Conservation (phyloP, 306 rosid species). For the Dalbergia cultrata region DNA sequence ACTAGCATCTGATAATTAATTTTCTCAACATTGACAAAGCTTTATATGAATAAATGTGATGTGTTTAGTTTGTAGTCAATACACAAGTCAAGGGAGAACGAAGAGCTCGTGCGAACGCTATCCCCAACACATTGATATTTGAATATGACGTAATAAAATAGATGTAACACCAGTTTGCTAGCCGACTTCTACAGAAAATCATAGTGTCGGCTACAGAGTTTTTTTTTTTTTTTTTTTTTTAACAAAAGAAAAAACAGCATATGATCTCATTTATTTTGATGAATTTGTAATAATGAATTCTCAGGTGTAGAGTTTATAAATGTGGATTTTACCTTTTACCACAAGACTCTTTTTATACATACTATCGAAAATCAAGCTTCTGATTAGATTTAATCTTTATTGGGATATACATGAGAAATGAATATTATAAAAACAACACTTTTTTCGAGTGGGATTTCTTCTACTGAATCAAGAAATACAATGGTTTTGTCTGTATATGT, state of each 20-base stretch:
- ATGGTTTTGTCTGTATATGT: not conserved
- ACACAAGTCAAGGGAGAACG: constrained; percentile 45
- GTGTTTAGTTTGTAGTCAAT: constrained; percentile 33
- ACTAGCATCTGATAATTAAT: not conserved
- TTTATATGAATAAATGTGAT: constrained; percentile 4
- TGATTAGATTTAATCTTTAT: not conserved
- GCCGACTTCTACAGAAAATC: constrained; percentile 12
- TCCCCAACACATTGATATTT: constrained; percentile 28
- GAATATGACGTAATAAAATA: constrained; percentile 33
- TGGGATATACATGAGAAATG: not conserved
- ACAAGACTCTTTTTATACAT: too few relatives aligned
- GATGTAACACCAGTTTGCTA: constrained; percentile 34
- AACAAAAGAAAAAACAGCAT: not conserved
- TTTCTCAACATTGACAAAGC: not conserved
- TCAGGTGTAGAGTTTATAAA: too few relatives aligned
- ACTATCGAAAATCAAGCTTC: too few relatives aligned
- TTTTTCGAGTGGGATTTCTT: not conserved
- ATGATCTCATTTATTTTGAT: not conserved
- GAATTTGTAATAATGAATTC: too few relatives aligned
- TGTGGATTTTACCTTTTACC: too few relatives aligned
- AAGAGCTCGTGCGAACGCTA: constrained; percentile 23
- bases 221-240: not conserved
- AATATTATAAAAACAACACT: constrained; percentile 29
- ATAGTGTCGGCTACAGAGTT: not conserved
- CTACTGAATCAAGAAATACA: constrained; percentile 20